phyloP scores from a whole-genome alignment of 305 asterid species.

The Fraxinus sp. region DNA sequence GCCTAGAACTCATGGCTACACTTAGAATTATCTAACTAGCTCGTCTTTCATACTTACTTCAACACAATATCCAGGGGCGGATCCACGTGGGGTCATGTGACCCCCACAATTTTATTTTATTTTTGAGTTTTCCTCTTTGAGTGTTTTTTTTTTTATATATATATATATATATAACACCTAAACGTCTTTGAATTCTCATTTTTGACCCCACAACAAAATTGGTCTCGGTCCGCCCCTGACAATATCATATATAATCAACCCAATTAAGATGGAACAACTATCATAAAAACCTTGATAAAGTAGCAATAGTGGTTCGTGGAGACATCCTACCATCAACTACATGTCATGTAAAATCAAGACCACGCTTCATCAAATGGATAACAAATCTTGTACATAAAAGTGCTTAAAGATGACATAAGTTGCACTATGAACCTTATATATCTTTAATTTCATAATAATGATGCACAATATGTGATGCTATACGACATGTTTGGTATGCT shows the following conservation, averaged over 20 bases:
- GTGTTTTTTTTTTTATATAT: too few relatives aligned
- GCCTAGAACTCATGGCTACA: not conserved
- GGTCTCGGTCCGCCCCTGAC: too few relatives aligned
- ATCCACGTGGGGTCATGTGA: too few relatives aligned
- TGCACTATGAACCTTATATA: not conserved
- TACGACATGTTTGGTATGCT: not conserved
- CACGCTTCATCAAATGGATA: not conserved
- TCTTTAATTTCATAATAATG: not conserved
- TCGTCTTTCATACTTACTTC: not conserved
- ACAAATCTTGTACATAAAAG: not conserved
- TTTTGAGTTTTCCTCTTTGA: too few relatives aligned
- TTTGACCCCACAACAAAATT: too few relatives aligned
- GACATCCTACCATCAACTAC: not conserved
- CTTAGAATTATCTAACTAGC: not conserved
- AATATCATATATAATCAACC: not conserved
- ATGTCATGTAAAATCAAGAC: not conserved
- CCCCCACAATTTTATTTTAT: too few relatives aligned
- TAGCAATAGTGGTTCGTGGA: not conserved
- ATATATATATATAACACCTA: too few relatives aligned
- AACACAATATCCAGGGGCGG: too few relatives aligned
- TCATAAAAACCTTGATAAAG: not conserved
- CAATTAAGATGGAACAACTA: not conserved
- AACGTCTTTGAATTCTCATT: too few relatives aligned
- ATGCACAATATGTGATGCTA: not conserved
- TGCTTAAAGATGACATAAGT: not conserved